Evolutionary conservation across 371 early-diverging fungal genomes (phyloP), one percentile per base, ranked within the genome.

Genomic region (Sporodiniella umbellata): DNA sequence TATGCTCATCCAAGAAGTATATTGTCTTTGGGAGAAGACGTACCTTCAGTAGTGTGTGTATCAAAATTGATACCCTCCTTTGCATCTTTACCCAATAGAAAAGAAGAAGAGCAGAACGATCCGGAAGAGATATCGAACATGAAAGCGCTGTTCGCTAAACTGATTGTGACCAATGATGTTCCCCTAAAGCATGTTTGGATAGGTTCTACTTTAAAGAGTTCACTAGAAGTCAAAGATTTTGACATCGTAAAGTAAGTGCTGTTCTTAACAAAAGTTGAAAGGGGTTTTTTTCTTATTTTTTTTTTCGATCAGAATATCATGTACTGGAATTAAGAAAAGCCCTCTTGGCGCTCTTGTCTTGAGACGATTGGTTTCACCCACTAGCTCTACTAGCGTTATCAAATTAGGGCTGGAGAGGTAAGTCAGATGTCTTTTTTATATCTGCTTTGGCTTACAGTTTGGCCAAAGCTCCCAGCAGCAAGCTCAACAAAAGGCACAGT

Each of bases 321-420:
- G 56, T 2, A 63, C 56, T 14, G 48, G 62, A 2, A 45, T 54
- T 21, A 73, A 71, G 54, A 64, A 58, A 18, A 61, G 24, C 8
- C 38, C 61, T 0, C 23, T 58, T 7, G 71, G 64, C 15, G 53
- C 69, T 4, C 19, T 77, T 12, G 46, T 69, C 14, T 52, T 77
- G 14, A 59, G 64, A 25, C 56, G 54, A 24, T 57, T 55, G 26
- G 56, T 54, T 4, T 33, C 58, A 3, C 46, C 53, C 8, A 17
- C 51, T 1, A 43, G 21, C 5, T 24, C 62, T 8, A 39, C 48
- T 2, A 54, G 46, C 28, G 44, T 35, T 6, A 55, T 77, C 15
- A 68, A 71, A 26, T 48, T 77, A n/a, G 78, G 72, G n/a, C 45
- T 73, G 25, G 70, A 71, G 33, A 52, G 30, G 68, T 64, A 54